Evolutionary conservation across 2,329 filamentous ascomycete species (phyloP).

Genomic region (Mycosphaerella arachidis): DNA sequence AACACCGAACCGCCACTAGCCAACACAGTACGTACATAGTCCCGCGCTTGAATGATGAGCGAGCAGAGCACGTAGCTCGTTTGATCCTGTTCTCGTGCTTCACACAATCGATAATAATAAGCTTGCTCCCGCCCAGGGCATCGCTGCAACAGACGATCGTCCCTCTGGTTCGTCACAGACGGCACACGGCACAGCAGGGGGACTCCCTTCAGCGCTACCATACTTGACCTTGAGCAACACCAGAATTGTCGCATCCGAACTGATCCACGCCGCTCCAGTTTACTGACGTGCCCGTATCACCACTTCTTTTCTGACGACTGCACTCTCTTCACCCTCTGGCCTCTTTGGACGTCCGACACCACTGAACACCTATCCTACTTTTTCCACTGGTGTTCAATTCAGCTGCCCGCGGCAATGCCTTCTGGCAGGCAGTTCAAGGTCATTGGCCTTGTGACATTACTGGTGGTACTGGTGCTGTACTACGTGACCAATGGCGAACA

Average conservation of each 20-base stretch:
- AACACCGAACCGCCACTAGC: neutral
- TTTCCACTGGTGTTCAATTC: neutral
- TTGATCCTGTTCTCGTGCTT: neutral
- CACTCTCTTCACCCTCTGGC: neutral
- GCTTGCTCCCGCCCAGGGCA: neutral
- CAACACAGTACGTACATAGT: neutral
- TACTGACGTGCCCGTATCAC: neutral
- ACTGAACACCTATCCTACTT: neutral
- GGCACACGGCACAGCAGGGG: neutral
- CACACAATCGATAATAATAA: neutral
- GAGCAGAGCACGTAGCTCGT: neutral
- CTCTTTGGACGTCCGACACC: neutral
- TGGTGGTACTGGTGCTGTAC: conserved; percentile 62
- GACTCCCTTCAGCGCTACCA: neutral
- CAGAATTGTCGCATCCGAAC: neutral
- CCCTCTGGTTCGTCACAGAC: neutral
- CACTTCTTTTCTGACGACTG: neutral
- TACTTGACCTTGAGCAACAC: neutral
- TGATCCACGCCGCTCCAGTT: neutral
- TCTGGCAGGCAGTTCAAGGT: conserved; percentile 66
- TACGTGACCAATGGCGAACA: conserved; percentile 66
- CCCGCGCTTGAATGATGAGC: neutral
- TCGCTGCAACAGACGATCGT: neutral
- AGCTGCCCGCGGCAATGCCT: conserved; percentile 50
- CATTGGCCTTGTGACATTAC: conserved; percentile 60